Conservation (phyloP, 305 asterid genomes). For the Fraxinus ornus region DNA sequence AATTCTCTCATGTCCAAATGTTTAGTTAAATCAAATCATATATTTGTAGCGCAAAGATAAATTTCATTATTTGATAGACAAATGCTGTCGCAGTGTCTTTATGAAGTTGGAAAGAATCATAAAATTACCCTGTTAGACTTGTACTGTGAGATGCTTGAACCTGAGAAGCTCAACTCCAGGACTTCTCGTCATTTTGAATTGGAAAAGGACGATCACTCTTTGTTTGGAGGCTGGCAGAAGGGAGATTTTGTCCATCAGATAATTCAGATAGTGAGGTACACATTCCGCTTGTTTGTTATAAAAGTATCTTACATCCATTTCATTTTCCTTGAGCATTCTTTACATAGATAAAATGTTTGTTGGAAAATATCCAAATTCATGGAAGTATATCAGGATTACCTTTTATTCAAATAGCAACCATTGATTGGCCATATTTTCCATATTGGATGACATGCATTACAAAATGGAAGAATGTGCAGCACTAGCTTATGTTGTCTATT, state of each 20-base stretch:
- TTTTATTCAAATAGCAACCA: not conserved
- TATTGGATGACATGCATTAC: not conserved
- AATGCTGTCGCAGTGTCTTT: conserved; percentile 62
- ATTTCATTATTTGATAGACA: conserved; percentile 24
- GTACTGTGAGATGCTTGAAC: conserved; percentile 69
- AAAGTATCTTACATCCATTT: conserved; percentile 4
- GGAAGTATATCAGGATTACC: not conserved
- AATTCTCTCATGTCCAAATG: conserved; percentile 4
- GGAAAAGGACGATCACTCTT: conserved; percentile 32
- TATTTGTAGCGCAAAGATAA: conserved; percentile 16
- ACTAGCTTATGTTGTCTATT: conserved; percentile 4
- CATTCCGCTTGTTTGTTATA: conserved; percentile 14
- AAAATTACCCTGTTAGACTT: conserved; percentile 64
- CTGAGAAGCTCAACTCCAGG: conserved; percentile 39
- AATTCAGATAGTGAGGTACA: conserved; percentile 59
- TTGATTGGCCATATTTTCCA: not conserved
- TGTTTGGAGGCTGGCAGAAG: conserved; percentile 37
- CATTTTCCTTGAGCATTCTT: conserved; percentile 18
- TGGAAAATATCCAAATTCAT: conserved; percentile 12
- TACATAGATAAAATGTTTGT: not conserved
- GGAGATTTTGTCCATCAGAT: conserved; percentile 48
- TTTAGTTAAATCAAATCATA: not conserved
- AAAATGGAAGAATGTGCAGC: conserved; percentile 5
- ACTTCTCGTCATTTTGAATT: conserved; percentile 35
- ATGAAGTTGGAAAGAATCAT: conserved; percentile 69